Percentiles rank a stretch among this genome's conserved stretches.
Conservation (phyloP, 768 basidiomycete species). For the Astraeus odoratus region DNA sequence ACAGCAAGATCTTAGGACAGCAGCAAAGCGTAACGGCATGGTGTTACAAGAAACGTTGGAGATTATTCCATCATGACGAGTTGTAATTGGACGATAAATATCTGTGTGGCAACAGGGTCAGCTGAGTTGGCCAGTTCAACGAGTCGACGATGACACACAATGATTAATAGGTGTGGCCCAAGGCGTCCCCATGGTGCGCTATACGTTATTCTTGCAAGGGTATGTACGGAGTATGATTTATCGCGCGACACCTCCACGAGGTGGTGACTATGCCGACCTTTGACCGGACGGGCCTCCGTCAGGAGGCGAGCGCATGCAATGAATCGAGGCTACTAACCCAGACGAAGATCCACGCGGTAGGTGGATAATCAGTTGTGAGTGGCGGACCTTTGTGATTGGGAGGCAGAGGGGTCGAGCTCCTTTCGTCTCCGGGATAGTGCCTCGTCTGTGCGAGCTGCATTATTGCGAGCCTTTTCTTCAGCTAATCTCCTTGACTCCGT, state of each 20-base stretch:
- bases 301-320: not conserved
- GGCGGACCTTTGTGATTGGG: constrained; percentile 6
- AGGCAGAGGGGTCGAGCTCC: constrained; percentile 11
- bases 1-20: not conserved
- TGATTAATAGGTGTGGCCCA: not conserved
- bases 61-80: not conserved
- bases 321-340: not conserved
- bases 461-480: constrained; percentile 41
- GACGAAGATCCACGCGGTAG: not conserved
- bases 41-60: not conserved
- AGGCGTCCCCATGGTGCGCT: not conserved
- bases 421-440: constrained; percentile 20
- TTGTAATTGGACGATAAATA: constrained; percentile 1
- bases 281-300: not conserved
- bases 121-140: not conserved
- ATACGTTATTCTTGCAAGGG: not conserved
- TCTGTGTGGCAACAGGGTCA: not conserved
- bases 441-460: constrained; percentile 18
- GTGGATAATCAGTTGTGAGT: constrained; percentile 1
- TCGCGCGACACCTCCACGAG: not conserved
- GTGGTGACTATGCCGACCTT: not conserved
- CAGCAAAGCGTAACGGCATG: not conserved
- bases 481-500: constrained; percentile 54
- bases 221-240: not conserved
- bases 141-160: not conserved